Evolutionary conservation across 306 rosid species (phyloP), one percentile per base, ranked within the genome.

Genomic region (Rosa rugosa): DNA sequence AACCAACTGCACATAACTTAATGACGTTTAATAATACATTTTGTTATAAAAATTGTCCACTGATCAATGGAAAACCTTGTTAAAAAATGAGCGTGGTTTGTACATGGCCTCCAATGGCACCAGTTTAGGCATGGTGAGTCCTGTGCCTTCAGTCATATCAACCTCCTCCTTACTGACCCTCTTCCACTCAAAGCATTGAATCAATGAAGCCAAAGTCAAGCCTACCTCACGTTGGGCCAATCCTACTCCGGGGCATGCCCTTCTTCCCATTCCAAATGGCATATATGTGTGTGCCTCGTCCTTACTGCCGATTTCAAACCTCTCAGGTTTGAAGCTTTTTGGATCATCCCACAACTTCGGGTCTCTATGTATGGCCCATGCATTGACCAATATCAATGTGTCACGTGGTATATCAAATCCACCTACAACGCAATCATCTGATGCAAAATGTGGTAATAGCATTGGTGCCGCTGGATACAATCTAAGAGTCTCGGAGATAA

Each of bases 391-490:
- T 9, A 62, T 20, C 20, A 12, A 0, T 22, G 68, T 62, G 18
- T 62, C 41, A 0, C 20, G 20, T 5, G 68, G 68, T 25, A 62
- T 27, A 62, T 62, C 0, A 3, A 62, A 62, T 12, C 86, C 85
- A 0, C 80, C 78, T 6, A 88, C 44, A 0, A 41, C 51, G 50
- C 88, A 88, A 2, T 78, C 85, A 0, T 82, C 23, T 0, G 83
- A 78, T 54, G 92, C 79, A 3, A 22, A 18, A 60, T 88, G 92
- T 4, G 90, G 88, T 5, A 84, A 0, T 0, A 84, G 27, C 73
- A 82, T 13, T 11, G 90, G 81, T 0, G 63, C 72, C 0, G 81
- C 47, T 0, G 88, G 87, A 57, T 70, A 79, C 46, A 88, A 59
- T 0, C 88, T 63, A 2, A 84, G 62, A 6, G 88, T 88, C 81